These are phyloP conservation scores for Ochromonadaceae sp. DNA, from an alignment of 352 stramenopile species.

Conservation along the genomic window DNA sequence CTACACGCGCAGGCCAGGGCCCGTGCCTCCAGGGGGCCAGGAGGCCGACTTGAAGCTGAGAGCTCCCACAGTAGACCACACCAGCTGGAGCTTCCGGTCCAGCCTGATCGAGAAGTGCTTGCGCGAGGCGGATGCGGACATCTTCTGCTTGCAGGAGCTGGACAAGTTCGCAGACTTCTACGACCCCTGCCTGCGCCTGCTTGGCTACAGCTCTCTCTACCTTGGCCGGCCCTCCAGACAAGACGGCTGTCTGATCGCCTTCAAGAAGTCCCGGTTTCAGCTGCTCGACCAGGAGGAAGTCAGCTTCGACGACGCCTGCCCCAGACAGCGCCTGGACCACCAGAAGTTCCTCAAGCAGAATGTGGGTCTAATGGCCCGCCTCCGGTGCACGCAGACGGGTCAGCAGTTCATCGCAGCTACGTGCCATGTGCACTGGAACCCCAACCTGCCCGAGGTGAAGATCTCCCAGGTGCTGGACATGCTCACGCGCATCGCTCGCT, in stretches of 20 bases:
- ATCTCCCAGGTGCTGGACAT: not conserved
- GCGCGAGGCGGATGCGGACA: not conserved
- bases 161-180: slow-evolving; percentile 12
- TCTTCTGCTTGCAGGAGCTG: slow-evolving; percentile 11
- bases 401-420: not conserved
- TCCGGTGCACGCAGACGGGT: not conserved
- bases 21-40: too few species aligned
- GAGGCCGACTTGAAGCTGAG: too few species aligned
- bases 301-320: not conserved
- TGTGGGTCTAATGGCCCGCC: not conserved
- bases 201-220: not conserved
- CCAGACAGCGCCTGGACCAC: not conserved
- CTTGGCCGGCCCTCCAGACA: not conserved
- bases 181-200: not conserved
- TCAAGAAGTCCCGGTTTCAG: not conserved
- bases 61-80: too few species aligned
- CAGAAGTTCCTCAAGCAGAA: not conserved
- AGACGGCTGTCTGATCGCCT: slow-evolving; percentile 5
- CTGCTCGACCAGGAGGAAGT: not conserved
- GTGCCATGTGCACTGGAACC: slow-evolving; percentile 16
- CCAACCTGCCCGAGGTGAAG: slow-evolving; percentile 2
- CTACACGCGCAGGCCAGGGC: too few species aligned
- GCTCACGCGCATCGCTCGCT: not conserved
- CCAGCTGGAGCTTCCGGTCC: not conserved
- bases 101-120: not conserved